Evolutionary conservation across 2,329 filamentous ascomycete species (phyloP), one percentile per base, ranked within the genome.

Genomic region (Monosporascus sp.): DNA sequence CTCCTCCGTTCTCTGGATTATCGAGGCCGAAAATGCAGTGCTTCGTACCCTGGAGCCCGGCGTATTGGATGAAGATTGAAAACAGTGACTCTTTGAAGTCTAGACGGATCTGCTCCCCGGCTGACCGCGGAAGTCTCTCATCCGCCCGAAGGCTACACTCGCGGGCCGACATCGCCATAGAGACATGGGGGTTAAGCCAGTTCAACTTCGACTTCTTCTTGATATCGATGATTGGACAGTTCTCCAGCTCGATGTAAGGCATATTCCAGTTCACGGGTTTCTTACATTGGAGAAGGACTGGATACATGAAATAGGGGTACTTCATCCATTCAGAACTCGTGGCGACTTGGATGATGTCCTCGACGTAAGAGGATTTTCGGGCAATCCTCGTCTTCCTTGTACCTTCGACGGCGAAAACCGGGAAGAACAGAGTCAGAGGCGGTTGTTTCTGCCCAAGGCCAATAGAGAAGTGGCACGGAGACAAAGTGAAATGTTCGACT

Each of bases 31-130:
- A 78, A 3, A 78, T 53, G 4, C 69, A 70, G 0, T 72, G 73
- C 56, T 76, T 71, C 0, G 67, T 70, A 17, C 72, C 74, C 45
- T 77, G 73, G 3, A 76, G 61, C 2, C 76, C 76, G 1, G 75
- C 67, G 16, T 69, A 61, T 24, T 76, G 58, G 69, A 73, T 74
- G 56, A 77, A 74, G 60, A 79, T 71, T 38, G 71, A 72, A 53
- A 75, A 74, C 5, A 80, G 49, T 0, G 75, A 74, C 53, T 78
- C 73, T 56, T 79, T 79, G 63, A 79, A 74, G 58, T 76, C 73
- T 48, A 76, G 61, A 0, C 74, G 69, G 52, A 19, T 69, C 65
- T 1, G 64, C 50, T 24, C 66, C 55, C 17, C 70, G 59, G n/a
- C 58, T 57, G 20, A 53, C 58, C 1, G 55, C 7, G 49, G 34